Evolutionary conservation across 345 rosid species (phyloP).

Genomic region (Gynandropsis gynandra): DNA sequence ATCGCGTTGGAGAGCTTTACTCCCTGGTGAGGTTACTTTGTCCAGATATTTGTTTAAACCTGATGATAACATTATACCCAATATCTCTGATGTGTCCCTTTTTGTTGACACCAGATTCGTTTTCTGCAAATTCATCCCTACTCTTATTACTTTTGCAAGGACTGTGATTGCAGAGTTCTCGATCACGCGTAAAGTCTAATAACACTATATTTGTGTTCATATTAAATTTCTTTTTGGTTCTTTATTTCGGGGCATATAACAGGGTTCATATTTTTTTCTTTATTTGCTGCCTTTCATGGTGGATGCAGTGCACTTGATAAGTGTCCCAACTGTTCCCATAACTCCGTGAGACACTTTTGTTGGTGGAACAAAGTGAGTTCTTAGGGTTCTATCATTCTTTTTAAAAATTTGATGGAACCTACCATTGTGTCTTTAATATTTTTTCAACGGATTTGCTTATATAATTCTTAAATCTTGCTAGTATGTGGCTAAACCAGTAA

Average conservation of each 20-base stretch:
- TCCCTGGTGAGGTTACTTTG: constrained; percentile 57
- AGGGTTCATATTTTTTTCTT: not conserved
- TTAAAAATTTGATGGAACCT: not conserved
- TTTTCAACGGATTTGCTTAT: constrained; percentile 8
- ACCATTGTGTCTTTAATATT: constrained; percentile 4
- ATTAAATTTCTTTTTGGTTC: not conserved
- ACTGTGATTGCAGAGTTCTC: constrained; percentile 84
- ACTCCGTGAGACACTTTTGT: constrained; percentile 83
- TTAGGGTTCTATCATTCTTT: constrained; percentile 1
- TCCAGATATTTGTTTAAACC: constrained; percentile 12
- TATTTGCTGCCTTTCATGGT: constrained; percentile 13
- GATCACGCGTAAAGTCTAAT: constrained; percentile 56
- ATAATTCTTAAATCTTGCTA: constrained; percentile 22
- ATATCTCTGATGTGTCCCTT: constrained; percentile 14
- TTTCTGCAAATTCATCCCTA: constrained; percentile 78
- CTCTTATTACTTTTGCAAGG: constrained; percentile 93
- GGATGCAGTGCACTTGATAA: constrained; percentile 42
- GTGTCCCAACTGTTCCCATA: constrained; percentile 74
- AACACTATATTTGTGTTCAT: constrained; percentile 3
- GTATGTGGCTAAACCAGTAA: constrained; percentile 77
- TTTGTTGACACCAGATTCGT: constrained; percentile 60
- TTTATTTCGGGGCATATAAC: constrained; percentile 8
- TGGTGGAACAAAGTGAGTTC: constrained; percentile 96
- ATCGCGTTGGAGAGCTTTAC: constrained; percentile 97
- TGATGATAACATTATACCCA: constrained; percentile 13